phyloP scores from a whole-genome alignment of 257 asterid genomes.

The Scutellaria galericulata region DNA sequence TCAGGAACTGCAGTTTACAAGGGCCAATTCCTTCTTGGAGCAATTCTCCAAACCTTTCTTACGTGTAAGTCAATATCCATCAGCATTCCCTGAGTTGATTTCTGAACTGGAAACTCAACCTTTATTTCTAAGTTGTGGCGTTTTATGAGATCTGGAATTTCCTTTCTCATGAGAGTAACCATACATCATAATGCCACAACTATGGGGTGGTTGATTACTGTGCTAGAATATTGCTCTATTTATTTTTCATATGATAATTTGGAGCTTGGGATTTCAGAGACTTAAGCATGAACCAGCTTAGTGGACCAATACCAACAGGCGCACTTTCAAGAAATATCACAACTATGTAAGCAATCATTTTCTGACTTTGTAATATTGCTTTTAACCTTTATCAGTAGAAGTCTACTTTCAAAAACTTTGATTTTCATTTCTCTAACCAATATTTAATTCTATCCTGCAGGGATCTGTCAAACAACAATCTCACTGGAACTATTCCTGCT shows the following conservation, averaged over 20 bases:
- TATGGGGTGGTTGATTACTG: neutral
- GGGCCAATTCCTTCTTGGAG: slow-evolving; percentile 88
- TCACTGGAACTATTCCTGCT: slow-evolving; percentile 77
- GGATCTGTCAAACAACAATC: slow-evolving; percentile 75
- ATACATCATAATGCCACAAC: neutral
- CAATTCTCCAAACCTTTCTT: slow-evolving; percentile 62
- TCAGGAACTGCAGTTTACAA: slow-evolving; percentile 89
- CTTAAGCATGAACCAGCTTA: slow-evolving; percentile 78
- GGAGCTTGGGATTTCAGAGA: slow-evolving; percentile 58
- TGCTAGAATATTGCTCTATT: neutral
- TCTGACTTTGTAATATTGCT: slow-evolving; percentile 23
- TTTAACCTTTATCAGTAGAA: neutral
- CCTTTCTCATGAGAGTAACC: neutral
- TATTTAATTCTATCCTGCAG: slow-evolving; percentile 47
- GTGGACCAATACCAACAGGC: slow-evolving; percentile 72
- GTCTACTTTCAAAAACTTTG: slow-evolving; percentile 7
- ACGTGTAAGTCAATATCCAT: slow-evolving; percentile 61
- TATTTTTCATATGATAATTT: slow-evolving; percentile 28
- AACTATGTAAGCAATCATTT: slow-evolving; percentile 69
- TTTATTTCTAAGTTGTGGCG: neutral
- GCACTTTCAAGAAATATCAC: slow-evolving; percentile 68
- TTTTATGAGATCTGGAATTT: neutral
- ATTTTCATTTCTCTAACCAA: slow-evolving; percentile 25
- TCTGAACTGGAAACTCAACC: neutral
- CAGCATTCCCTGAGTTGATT: neutral